phyloP scores from a whole-genome alignment of 192 early-diverging fungal genomes.

The Coemansia sp. region DNA sequence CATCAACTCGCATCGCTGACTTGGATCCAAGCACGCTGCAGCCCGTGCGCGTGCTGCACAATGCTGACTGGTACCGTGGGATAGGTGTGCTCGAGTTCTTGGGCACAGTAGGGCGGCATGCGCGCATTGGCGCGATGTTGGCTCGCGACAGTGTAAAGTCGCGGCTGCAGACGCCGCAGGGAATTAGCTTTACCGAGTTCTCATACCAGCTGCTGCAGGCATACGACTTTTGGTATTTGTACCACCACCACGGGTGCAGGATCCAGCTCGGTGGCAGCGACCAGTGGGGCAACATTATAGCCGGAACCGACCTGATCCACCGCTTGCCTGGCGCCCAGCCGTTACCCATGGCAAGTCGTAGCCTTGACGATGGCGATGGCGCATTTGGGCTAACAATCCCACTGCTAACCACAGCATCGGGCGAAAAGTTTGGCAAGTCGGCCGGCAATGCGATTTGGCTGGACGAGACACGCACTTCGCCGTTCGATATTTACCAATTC shows the following conservation, averaged over 20 bases:
- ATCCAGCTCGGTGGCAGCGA: slow-evolving; percentile 86
- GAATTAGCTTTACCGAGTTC: slow-evolving; percentile 95
- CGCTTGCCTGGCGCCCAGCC: slow-evolving; percentile 39
- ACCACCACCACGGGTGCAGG: slow-evolving; percentile 48
- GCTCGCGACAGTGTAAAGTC: slow-evolving; percentile 82
- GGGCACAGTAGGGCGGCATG: slow-evolving; percentile 70
- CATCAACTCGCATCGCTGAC: slow-evolving; percentile 21
- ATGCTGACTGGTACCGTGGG: slow-evolving; percentile 72
- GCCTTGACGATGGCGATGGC: slow-evolving; percentile 1
- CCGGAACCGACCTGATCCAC: slow-evolving; percentile 88
- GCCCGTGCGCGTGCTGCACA: slow-evolving; percentile 65
- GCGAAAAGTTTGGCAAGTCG: slow-evolving; percentile 97
- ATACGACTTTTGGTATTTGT: slow-evolving; percentile 88
- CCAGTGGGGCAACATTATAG: slow-evolving; percentile 97
- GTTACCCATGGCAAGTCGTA: neutral
- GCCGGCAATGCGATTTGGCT: slow-evolving; percentile 97
- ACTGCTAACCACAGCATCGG: slow-evolving; percentile 76
- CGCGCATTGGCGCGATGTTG: slow-evolving; percentile 80
- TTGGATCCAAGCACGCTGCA: slow-evolving; percentile 40
- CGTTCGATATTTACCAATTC: slow-evolving; percentile 94
- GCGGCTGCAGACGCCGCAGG: slow-evolving; percentile 70
- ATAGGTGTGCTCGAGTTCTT: slow-evolving; percentile 76
- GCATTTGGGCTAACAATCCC: slow-evolving; percentile 87
- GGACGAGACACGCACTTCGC: slow-evolving; percentile 68
- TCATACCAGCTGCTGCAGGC: slow-evolving; percentile 94